A percentile compares a stretch with the other conserved stretches of the same genome.
Evolutionary conservation across 495 filamentous ascomycete species (phyloP).

Genomic region (Tuber indicum): DNA sequence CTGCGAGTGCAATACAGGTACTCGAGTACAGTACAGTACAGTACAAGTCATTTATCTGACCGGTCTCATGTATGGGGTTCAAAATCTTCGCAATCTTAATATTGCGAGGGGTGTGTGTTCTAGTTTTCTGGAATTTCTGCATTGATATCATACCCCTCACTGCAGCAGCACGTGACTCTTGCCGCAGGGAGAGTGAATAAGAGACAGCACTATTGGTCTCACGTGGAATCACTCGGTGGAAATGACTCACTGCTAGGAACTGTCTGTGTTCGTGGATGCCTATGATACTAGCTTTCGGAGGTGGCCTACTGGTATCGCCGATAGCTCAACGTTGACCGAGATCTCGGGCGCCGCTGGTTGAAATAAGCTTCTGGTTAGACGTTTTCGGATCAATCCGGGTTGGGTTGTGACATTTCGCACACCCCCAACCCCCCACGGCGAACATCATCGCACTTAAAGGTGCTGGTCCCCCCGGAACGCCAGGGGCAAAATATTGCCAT

Average conservation of each 20-base stretch:
- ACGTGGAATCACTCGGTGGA: neutral
- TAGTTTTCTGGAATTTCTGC: neutral
- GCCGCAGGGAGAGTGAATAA: no score
- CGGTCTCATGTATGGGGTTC: neutral
- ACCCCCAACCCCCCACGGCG: neutral
- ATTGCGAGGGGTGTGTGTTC: neutral
- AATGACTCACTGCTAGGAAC: neutral
- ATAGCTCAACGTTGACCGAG: neutral
- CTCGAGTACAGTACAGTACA: no score
- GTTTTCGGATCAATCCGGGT: neutral
- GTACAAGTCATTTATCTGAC: neutral
- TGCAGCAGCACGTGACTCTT: neutral
- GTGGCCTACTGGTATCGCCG: neutral
- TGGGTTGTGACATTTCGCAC: neutral
- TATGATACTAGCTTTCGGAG: neutral
- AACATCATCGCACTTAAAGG: neutral
- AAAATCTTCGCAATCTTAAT: neutral
- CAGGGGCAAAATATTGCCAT: neutral
- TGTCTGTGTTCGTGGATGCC: neutral
- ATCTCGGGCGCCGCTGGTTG: neutral
- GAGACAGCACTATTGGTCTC: no score
- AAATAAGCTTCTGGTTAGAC: neutral
- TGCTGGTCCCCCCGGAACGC: neutral
- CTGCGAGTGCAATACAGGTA: neutral
- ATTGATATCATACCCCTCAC: neutral